Evolutionary conservation across 805 yeast species (phyloP).

Genomic region (Ogataea polymorpha): DNA sequence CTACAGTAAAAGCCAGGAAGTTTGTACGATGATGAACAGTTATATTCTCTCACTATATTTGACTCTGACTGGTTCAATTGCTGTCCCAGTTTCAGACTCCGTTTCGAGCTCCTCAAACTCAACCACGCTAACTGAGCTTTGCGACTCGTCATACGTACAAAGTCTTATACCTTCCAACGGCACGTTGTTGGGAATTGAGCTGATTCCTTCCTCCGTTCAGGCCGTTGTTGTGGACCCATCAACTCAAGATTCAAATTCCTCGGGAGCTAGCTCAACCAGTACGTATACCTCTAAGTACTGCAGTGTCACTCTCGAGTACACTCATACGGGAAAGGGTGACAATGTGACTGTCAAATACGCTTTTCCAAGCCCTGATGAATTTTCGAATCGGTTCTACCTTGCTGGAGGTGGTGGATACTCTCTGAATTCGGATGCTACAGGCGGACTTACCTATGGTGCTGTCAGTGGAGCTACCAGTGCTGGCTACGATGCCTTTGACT

Average conservation of each 20-base stretch:
- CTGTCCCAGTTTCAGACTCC: background rate
- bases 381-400: slow-evolving; percentile 5
- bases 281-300: slow-evolving; percentile 1
- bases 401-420: slow-evolving; percentile 9
- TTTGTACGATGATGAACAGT: background rate
- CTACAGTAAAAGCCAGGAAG: too few species aligned
- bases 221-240: background rate
- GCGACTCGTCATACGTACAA: background rate
- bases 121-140: background rate
- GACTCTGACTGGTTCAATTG: background rate
- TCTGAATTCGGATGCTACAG: slow-evolving; percentile 1
- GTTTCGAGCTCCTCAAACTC: background rate
- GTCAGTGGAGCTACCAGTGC: slow-evolving; percentile 8
- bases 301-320: slow-evolving; percentile 2
- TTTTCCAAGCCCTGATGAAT: slow-evolving; percentile 3
- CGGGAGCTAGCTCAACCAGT: background rate
- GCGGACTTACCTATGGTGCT: slow-evolving; percentile 6
- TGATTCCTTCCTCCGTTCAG: background rate
- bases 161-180: slow-evolving; percentile 1
- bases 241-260: background rate
- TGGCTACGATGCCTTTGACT: slow-evolving; percentile 9
- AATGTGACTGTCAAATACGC: background rate
- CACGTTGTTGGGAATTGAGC: background rate
- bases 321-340: slow-evolving; percentile 8
- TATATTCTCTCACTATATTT: background rate